A percentile compares a stretch with the other conserved stretches of the same genome.
These are phyloP conservation scores for Tricholoma sp. DNA, from an alignment of 768 basidiomycete species.

Conservation along the genomic window DNA sequence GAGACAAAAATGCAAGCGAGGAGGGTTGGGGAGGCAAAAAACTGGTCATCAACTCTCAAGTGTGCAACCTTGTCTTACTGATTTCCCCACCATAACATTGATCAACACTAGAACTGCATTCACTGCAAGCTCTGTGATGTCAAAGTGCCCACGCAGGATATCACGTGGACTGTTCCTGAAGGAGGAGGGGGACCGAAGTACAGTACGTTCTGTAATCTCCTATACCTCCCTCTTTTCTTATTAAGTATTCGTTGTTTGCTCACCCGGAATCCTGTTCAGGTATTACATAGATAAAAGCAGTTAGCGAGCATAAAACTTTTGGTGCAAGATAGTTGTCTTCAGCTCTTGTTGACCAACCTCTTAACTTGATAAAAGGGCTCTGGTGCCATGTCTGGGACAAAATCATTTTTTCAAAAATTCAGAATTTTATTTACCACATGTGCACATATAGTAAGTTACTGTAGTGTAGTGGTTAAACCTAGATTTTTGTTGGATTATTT, in stretches of 20 bases:
- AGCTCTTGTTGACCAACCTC: too few relatives aligned
- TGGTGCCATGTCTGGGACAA: too few relatives aligned
- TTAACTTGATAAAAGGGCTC: too few relatives aligned
- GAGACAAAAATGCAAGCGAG: slow-evolving; percentile 20
- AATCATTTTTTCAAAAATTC: too few relatives aligned
- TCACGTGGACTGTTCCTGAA: slow-evolving; percentile 95
- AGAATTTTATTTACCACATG: too few relatives aligned
- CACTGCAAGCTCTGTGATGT: slow-evolving; percentile 96
- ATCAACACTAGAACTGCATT: slow-evolving; percentile 68
- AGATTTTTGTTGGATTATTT: too few relatives aligned
- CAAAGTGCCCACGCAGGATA: slow-evolving; percentile 95
- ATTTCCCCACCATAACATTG: neutral
- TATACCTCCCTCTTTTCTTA: neutral
- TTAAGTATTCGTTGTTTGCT: neutral
- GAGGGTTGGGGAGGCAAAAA: slow-evolving; percentile 78
- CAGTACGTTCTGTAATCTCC: slow-evolving; percentile 45
- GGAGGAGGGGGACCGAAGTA: slow-evolving; percentile 97
- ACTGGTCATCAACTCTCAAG: slow-evolving; percentile 95
- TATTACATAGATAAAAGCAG: neutral
- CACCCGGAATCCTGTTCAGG: neutral
- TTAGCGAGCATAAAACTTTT: neutral
- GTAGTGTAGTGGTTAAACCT: too few relatives aligned
- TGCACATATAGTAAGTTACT: too few relatives aligned
- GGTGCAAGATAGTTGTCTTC: too few relatives aligned
- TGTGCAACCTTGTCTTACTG: slow-evolving; percentile 39